These are phyloP conservation scores for Colletotrichum agaves DNA, from an alignment of 2,329 filamentous ascomycete species.

Conservation along the genomic window DNA sequence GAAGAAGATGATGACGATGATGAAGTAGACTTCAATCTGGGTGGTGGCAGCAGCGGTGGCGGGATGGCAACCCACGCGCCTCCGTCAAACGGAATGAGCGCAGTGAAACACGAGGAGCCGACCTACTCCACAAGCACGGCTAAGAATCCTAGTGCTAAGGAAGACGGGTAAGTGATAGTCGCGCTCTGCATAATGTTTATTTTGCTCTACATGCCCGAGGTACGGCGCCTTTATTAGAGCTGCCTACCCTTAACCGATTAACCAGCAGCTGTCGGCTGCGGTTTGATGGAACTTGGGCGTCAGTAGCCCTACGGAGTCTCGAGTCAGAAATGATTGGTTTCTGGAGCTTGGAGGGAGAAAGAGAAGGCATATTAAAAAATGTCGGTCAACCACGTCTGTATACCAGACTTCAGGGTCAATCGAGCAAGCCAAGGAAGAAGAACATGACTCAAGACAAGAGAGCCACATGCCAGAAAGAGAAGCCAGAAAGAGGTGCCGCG, in stretches of 20 bases:
- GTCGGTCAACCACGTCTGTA: constrained; percentile 14
- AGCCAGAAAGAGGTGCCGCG: constrained; percentile 34
- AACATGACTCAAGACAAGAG: constrained; percentile 19
- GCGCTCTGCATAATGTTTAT: constrained; percentile 33
- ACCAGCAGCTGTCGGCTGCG: constrained; percentile 26
- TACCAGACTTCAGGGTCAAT: constrained; percentile 32
- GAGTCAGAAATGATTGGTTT: constrained; percentile 22
- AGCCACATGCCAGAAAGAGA: constrained; percentile 30
- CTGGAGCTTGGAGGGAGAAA: constrained; percentile 30
- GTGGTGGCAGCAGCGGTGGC: constrained; percentile 35
- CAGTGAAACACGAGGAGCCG: constrained; percentile 45
- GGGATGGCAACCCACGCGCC: constrained; percentile 18
- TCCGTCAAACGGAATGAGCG: constrained; percentile 31
- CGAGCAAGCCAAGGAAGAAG: constrained; percentile 34
- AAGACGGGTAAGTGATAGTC: constrained; percentile 80
- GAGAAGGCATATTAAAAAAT: constrained; percentile 24
- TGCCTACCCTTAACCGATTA: constrained; percentile 15
- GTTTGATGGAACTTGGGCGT: constrained; percentile 20
- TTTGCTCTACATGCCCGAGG: constrained; percentile 14
- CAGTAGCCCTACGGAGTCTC: constrained; percentile 26
- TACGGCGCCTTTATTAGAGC: constrained; percentile 9
- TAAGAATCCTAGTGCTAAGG: constrained; percentile 78
- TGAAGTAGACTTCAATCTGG: constrained; percentile 69
- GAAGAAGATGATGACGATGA: constrained; percentile 64
- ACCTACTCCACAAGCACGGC: constrained; percentile 44